A percentile compares a stretch with the other conserved stretches of the same genome.
Evolutionary conservation across 768 basidiomycete genomes (phyloP).

Genomic region (Termitomyces sp.): DNA sequence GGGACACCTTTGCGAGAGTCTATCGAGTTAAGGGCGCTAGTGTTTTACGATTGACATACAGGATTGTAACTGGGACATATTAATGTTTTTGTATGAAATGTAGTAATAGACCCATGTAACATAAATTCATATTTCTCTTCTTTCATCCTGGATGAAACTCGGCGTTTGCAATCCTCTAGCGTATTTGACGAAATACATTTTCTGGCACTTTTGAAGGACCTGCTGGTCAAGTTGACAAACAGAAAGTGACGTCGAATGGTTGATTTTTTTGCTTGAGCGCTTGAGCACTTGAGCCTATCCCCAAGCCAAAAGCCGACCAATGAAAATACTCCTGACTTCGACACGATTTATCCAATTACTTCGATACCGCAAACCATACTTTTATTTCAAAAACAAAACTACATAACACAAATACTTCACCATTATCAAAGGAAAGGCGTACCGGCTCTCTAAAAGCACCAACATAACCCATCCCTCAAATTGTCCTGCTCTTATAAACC

Average conservation of each 20-base stretch:
- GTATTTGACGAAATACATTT: neutral
- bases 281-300: no score
- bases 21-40: slow-evolving; percentile 46
- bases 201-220: neutral
- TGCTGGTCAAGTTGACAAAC: no score
- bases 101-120: neutral
- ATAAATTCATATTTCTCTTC: neutral
- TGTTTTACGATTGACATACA: slow-evolving; percentile 38
- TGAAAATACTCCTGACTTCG: neutral
- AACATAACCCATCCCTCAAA: neutral
- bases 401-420: neutral
- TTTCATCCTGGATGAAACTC: neutral
- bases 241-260: no score
- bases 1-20: slow-evolving; percentile 42
- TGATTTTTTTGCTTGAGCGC: no score
- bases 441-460: neutral
- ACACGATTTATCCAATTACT: neutral
- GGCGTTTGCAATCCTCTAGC: neutral
- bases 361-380: neutral
- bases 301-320: no score
- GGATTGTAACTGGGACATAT: neutral
- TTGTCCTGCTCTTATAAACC: slow-evolving; percentile 64
- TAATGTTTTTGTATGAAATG: neutral
- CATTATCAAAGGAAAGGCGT: neutral
- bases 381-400: neutral